A percentile compares a stretch with the other conserved stretches of the same genome.
phyloP scores from a whole-genome alignment of 345 rosid genomes.

The Corchorus capsularis region DNA sequence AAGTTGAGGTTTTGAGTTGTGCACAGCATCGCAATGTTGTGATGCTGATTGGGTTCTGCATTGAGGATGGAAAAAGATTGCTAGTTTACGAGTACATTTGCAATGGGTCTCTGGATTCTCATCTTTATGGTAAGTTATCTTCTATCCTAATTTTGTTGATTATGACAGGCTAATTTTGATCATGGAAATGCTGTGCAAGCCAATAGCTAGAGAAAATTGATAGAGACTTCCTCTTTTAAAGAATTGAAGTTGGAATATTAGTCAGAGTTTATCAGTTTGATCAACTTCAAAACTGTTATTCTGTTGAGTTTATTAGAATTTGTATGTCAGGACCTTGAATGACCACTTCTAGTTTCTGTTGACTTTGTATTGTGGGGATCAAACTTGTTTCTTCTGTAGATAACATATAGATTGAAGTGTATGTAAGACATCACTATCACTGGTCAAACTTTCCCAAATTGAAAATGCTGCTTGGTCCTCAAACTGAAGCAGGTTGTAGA shows the following conservation, averaged over 20 bases:
- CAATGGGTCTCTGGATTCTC: conserved; percentile 90
- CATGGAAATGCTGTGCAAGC: neutral
- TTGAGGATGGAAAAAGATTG: conserved; percentile 86
- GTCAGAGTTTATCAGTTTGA: neutral
- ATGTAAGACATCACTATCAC: neutral
- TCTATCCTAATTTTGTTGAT: conserved; percentile 16
- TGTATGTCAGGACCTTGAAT: neutral
- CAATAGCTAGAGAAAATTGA: neutral
- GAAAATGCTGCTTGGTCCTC: neutral
- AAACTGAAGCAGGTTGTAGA: neutral
- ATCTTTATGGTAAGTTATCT: conserved; percentile 76
- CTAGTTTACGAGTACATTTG: conserved; percentile 93
- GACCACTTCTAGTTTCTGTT: neutral
- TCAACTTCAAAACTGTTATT: neutral
- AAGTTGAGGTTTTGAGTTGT: conserved; percentile 96
- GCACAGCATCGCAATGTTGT: conserved; percentile 99
- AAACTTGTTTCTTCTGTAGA: neutral
- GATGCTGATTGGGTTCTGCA: conserved; percentile 84
- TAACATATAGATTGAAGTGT: neutral
- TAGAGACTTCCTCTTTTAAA: neutral
- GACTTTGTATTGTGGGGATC: neutral
- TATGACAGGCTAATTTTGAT: conserved; percentile 19
- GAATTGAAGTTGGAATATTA: neutral
- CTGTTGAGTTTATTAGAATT: neutral
- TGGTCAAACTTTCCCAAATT: neutral